phyloP scores from a whole-genome alignment of 768 basidiomycete genomes.

The Boletus insuetus region DNA sequence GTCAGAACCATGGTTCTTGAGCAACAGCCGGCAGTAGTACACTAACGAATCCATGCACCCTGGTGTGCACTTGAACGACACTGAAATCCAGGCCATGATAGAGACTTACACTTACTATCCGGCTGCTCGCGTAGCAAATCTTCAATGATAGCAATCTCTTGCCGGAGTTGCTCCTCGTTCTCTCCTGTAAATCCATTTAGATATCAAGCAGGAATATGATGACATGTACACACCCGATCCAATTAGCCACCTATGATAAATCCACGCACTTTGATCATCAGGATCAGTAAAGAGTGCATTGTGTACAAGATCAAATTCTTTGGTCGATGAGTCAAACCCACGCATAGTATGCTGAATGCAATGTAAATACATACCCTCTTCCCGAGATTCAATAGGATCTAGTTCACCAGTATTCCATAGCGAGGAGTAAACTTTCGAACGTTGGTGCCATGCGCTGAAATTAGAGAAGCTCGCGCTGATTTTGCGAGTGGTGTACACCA shows the following conservation, averaged over 20 bases:
- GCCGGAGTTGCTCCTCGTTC: constrained; percentile 52
- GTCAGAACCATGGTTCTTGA: constrained; percentile 43
- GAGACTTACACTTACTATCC: constrained; percentile 81
- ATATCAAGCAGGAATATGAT: neutral
- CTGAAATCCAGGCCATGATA: neutral
- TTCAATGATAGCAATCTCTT: constrained; percentile 77
- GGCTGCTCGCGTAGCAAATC: constrained; percentile 87
- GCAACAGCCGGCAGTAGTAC: constrained; percentile 72
- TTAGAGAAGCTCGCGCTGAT: constrained; percentile 95
- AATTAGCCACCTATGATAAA: constrained; percentile 97
- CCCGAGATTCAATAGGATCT: constrained; percentile 53
- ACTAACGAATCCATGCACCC: constrained; percentile 96
- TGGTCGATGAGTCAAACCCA: neutral
- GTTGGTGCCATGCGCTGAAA: constrained; percentile 98
- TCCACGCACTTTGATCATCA: constrained; percentile 94
- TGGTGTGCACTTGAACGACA: constrained; percentile 27
- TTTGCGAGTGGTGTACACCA: constrained; percentile 84
- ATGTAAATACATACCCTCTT: constrained; percentile 54
- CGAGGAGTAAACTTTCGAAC: constrained; percentile 72
- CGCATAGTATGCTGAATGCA: neutral
- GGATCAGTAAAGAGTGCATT: constrained; percentile 98
- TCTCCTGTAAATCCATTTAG: constrained; percentile 45
- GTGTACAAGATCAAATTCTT: constrained; percentile 90
- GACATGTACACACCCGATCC: constrained; percentile 57
- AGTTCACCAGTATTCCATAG: constrained; percentile 62